These are phyloP conservation scores for Tulasnella sp. DNA, from an alignment of 768 basidiomycete species.

Conservation along the genomic window DNA sequence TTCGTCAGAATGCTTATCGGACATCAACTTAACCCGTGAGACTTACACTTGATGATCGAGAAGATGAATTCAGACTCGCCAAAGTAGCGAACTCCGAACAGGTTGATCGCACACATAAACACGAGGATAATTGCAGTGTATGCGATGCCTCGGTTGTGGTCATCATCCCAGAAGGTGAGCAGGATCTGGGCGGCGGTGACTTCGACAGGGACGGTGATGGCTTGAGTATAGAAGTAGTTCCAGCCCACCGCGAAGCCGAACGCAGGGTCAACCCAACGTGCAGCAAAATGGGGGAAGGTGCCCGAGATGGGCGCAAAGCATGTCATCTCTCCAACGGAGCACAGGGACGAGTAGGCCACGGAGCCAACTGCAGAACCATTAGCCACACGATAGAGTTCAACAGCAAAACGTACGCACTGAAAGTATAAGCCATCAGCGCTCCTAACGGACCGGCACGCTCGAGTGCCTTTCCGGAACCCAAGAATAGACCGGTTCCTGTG, in stretches of 20 bases:
- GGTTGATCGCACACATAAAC: constrained; percentile 47
- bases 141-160: not conserved
- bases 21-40: too few relatives aligned
- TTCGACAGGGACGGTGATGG: constrained; percentile 30
- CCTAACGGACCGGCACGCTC: constrained; percentile 51
- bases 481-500: constrained; percentile 46
- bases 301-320: constrained; percentile 67
- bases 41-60: constrained; percentile 50
- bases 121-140: constrained; percentile 51
- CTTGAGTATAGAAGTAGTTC: constrained; percentile 32
- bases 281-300: constrained; percentile 53
- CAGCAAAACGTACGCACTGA: constrained; percentile 11
- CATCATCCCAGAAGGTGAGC: constrained; percentile 21
- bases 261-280: constrained; percentile 24
- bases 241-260: constrained; percentile 25
- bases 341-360: constrained; percentile 53
- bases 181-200: constrained; percentile 26
- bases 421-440: constrained; percentile 47
- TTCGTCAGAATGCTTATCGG: constrained; percentile 22
- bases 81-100: constrained; percentile 61
- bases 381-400: too few relatives aligned
- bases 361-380: constrained; percentile 40
- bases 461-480: constrained; percentile 55
- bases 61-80: constrained; percentile 63
- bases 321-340: constrained; percentile 69